phyloP scores from a whole-genome alignment of 2,329 filamentous ascomycete species.

The Cryphonectria nitschkei region DNA sequence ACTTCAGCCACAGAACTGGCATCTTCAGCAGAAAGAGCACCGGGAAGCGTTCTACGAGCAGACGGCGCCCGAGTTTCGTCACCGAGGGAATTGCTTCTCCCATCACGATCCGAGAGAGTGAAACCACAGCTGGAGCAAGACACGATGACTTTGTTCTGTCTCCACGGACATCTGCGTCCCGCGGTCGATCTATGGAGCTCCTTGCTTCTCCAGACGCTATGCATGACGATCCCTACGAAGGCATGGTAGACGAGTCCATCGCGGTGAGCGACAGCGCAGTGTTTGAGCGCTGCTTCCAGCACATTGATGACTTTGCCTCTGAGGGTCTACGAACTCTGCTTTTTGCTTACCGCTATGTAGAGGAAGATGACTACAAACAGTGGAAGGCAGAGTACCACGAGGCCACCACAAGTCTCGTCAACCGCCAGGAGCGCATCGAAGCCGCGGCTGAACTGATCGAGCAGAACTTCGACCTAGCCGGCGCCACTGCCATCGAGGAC shows the following conservation, averaged over 20 bases:
- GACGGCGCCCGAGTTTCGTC: slow-evolving; percentile 32
- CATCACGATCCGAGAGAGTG: slow-evolving; percentile 41
- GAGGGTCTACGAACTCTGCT: slow-evolving; percentile 86
- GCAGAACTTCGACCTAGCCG: slow-evolving; percentile 77
- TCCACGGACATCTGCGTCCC: slow-evolving; percentile 38
- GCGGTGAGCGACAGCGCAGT: slow-evolving; percentile 63
- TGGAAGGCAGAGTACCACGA: slow-evolving; percentile 82
- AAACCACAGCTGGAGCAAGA: slow-evolving; percentile 34
- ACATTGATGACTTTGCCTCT: slow-evolving; percentile 85
- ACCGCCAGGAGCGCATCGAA: slow-evolving; percentile 81
- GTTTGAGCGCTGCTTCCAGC: slow-evolving; percentile 85
- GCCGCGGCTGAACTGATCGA: slow-evolving; percentile 81
- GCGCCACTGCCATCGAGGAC: slow-evolving; percentile 91
- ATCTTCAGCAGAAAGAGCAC: slow-evolving; percentile 38
- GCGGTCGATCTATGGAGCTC: slow-evolving; percentile 41
- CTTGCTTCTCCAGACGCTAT: slow-evolving; percentile 37
- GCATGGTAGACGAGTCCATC: slow-evolving; percentile 58
- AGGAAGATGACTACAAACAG: slow-evolving; percentile 71
- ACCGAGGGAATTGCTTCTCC: slow-evolving; percentile 42
- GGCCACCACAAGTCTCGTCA: slow-evolving; percentile 79
- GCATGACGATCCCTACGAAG: slow-evolving; percentile 51
- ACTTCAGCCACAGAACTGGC: slow-evolving; percentile 34
- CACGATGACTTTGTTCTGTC: slow-evolving; percentile 32
- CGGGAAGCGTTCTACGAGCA: slow-evolving; percentile 39
- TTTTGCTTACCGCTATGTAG: slow-evolving; percentile 78